A percentile compares a stretch with the other conserved stretches of the same genome.
These are phyloP conservation scores for Stenogyne calaminthoides DNA, from an alignment of 305 asterid genomes.

Conservation along the genomic window DNA sequence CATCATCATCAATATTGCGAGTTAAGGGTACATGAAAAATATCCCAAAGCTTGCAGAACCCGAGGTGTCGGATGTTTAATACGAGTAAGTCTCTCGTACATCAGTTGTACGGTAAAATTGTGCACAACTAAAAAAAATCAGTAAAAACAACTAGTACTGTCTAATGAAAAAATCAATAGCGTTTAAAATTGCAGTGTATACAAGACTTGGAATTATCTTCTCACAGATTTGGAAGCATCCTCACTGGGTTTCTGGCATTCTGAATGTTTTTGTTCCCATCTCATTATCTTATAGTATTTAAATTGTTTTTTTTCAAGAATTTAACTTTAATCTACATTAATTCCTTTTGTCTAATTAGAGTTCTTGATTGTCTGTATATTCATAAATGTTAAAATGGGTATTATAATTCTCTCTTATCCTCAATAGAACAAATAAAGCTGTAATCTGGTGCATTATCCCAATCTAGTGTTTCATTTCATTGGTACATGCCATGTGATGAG, in stretches of 20 bases:
- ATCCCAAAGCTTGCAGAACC: too few species aligned
- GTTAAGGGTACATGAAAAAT: too few species aligned
- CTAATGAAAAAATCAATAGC: too few species aligned
- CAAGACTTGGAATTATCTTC: background rate
- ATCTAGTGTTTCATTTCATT: background rate
- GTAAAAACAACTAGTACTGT: too few species aligned
- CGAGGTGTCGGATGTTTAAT: too few species aligned
- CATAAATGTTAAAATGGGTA: background rate
- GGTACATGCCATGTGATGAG: background rate
- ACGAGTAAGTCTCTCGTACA: too few species aligned
- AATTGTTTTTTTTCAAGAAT: background rate
- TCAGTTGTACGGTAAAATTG: too few species aligned
- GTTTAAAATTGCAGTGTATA: too few species aligned
- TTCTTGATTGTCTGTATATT: background rate
- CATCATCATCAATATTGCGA: too few species aligned
- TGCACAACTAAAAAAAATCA: too few species aligned
- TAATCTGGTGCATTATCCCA: background rate
- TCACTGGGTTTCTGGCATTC: background rate
- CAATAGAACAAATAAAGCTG: background rate
- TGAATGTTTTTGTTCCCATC: background rate
- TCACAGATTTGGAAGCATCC: background rate
- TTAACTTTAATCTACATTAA: background rate
- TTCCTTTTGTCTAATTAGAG: background rate
- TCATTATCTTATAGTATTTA: background rate
- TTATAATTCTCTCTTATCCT: background rate